Percentiles rank a stretch among this genome's conserved stretches.
phyloP scores from a whole-genome alignment of 2,329 filamentous ascomycete species.

The Teratosphaeria pseudoeucalypti region DNA sequence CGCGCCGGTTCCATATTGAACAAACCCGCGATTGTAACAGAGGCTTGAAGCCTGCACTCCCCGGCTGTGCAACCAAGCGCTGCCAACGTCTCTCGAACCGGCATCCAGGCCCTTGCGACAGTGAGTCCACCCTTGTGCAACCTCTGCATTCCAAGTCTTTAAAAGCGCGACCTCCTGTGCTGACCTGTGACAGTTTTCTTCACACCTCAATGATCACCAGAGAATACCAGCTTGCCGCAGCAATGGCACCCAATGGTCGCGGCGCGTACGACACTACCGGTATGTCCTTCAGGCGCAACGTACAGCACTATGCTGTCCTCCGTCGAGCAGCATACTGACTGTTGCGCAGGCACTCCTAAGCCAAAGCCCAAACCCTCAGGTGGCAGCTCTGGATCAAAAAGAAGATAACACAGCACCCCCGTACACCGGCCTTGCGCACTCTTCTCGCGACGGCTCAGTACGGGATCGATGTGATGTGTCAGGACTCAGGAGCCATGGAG shows the following conservation, averaged over 20 bases:
- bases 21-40: not conserved
- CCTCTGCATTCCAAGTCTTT: conserved; percentile 2
- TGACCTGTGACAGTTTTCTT: not conserved
- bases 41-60: not conserved
- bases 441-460: not conserved
- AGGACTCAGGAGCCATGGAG: not conserved
- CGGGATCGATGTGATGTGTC: not conserved
- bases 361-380: conserved; percentile 8
- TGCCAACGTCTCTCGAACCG: not conserved
- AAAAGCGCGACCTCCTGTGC: not conserved
- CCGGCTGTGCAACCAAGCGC: not conserved
- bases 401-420: conserved; percentile 4
- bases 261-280: conserved; percentile 10
- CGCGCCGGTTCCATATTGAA: not conserved
- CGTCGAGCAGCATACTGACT: not conserved
- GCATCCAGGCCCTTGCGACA: conserved; percentile 7
- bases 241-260: conserved; percentile 10
- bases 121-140: conserved; percentile 9
- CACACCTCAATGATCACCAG: conserved; percentile 10
- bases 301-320: not conserved
- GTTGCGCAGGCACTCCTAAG: not conserved
- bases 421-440: not conserved
- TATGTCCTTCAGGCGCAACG: not conserved
- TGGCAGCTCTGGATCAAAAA: conserved; percentile 6
- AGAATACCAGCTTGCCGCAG: conserved; percentile 3